phyloP scores from a whole-genome alignment of 2,329 filamentous ascomycete species.

The Neofusicoccum sp. region DNA sequence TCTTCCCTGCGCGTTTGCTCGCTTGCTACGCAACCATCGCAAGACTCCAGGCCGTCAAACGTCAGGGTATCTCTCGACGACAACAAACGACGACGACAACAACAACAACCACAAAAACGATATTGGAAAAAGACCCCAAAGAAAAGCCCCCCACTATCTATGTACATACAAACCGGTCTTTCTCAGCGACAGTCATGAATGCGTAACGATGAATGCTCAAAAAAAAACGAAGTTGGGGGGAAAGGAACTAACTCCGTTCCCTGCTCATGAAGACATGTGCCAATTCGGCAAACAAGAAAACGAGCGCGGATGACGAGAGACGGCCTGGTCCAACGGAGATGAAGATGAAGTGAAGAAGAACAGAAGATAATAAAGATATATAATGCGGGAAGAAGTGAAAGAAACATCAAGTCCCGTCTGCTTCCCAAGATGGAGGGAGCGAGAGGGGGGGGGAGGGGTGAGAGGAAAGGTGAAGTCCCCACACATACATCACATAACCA shows the following conservation, averaged over 20 bases:
- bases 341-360: not conserved
- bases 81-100: not conserved
- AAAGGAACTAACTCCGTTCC: not conserved
- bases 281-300: too few relatives aligned
- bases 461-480: not conserved
- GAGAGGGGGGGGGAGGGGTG: too few relatives aligned
- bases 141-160: not conserved
- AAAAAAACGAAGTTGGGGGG: not conserved
- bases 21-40: not conserved
- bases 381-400: too few relatives aligned
- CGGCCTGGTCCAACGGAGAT: too few relatives aligned
- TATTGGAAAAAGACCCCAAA: not conserved
- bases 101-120: not conserved
- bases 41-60: constrained; percentile 16
- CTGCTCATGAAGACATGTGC: too few relatives aligned
- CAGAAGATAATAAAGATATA: not conserved
- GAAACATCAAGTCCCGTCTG: too few relatives aligned
- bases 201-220: not conserved
- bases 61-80: constrained; percentile 11
- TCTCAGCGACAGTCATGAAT: constrained; percentile 12
- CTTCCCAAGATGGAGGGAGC: too few relatives aligned
- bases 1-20: not conserved
- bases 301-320: too few relatives aligned
- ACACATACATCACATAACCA: constrained; percentile 4
- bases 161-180: not conserved